Percentiles rank a stretch among this genome's conserved stretches.
Evolutionary conservation across 1,284 basidiomycete species (phyloP).

Genomic region (Termitomyces sp.): DNA sequence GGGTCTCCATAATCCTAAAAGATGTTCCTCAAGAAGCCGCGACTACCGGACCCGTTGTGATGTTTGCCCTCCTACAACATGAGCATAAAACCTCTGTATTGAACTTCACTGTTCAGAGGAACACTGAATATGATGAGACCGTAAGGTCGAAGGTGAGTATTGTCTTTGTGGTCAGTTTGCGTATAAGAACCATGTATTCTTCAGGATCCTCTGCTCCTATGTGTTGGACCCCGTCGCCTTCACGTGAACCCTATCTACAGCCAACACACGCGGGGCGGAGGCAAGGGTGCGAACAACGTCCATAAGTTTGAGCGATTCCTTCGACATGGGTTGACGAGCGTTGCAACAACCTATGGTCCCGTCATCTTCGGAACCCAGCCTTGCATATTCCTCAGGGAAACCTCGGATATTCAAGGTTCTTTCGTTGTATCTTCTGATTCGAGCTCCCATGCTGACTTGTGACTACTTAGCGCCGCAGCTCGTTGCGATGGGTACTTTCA

Average conservation of each 20-base stretch:
- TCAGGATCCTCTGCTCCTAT: constrained; percentile 85
- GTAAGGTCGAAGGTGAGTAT: constrained; percentile 81
- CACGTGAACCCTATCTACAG: constrained; percentile 87
- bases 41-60: constrained; percentile 50
- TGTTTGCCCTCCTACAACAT: constrained; percentile 88
- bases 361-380: constrained; percentile 86
- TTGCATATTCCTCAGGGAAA: constrained; percentile 70
- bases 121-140: constrained; percentile 89
- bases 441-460: background rate
- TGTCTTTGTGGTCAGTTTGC: background rate
- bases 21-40: constrained; percentile 61
- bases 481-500: constrained; percentile 87
- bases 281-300: constrained; percentile 90
- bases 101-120: constrained; percentile 91
- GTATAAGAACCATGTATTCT: background rate
- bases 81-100: constrained; percentile 96
- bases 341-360: constrained; percentile 87
- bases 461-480: constrained; percentile 64
- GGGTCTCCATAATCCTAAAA: constrained; percentile 71
- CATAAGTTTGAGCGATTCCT: constrained; percentile 97
- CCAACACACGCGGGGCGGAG: constrained; percentile 86
- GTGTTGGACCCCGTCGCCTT: constrained; percentile 85
- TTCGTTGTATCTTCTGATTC: background rate
- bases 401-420: constrained; percentile 57
- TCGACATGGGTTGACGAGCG: constrained; percentile 73